Percentiles rank a stretch among this genome's conserved stretches.
Evolutionary conservation across 768 basidiomycete species (phyloP).

Genomic region (Podaxis pistillaris): DNA sequence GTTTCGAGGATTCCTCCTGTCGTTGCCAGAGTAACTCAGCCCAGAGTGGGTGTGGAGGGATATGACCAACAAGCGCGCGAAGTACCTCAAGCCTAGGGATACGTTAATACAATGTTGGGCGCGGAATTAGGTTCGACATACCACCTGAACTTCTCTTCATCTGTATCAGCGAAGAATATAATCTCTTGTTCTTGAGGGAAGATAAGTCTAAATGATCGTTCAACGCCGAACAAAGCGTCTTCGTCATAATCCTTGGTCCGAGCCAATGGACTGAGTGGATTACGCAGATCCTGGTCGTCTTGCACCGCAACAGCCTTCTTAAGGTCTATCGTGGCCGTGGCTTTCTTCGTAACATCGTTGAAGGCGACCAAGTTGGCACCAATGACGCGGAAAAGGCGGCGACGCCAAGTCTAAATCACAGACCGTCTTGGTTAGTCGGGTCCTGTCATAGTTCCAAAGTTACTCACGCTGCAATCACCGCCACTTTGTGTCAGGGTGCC

Average conservation of each 20-base stretch:
- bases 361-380: conserved; percentile 87
- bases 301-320: conserved; percentile 77
- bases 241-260: conserved; percentile 43
- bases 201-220: conserved; percentile 80
- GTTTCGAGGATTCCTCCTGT: conserved; percentile 52
- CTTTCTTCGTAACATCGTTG: conserved; percentile 90
- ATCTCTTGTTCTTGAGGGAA: conserved; percentile 82
- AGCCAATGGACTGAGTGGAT: conserved; percentile 41
- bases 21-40: conserved; percentile 88
- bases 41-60: conserved; percentile 93
- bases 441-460: not conserved
- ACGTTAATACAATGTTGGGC: conserved; percentile 4
- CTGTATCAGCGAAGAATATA: conserved; percentile 87
- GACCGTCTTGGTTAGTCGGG: not conserved
- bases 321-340: conserved; percentile 87
- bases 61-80: conserved; percentile 79
- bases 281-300: conserved; percentile 66
- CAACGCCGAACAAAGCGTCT: conserved; percentile 65
- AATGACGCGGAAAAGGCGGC: conserved; percentile 80
- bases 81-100: conserved; percentile 77
- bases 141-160: conserved; percentile 87
- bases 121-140: conserved; percentile 33
- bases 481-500: conserved; percentile 91
- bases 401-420: conserved; percentile 65
- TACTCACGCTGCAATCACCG: conserved; percentile 84